Percentiles rank a stretch among this genome's conserved stretches.
These are phyloP conservation scores for Plasmodium adleri DNA, from an alignment of 169 alveolate species.

Conservation along the genomic window DNA sequence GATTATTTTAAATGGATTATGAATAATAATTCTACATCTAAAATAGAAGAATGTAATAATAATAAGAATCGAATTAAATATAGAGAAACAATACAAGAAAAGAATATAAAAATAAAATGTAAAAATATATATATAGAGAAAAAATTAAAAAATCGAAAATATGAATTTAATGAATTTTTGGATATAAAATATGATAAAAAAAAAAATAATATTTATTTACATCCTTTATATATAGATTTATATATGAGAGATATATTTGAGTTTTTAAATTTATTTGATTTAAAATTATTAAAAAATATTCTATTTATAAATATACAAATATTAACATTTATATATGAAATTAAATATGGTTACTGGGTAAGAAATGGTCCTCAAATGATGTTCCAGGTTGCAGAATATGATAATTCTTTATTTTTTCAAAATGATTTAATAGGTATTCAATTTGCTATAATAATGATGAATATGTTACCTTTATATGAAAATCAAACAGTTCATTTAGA, in stretches of 20 bases:
- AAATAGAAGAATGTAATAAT: constrained; percentile 8
- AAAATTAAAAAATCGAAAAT: constrained; percentile 30
- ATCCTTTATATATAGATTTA: constrained; percentile 43
- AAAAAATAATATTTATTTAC: constrained; percentile 32
- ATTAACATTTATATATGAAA: constrained; percentile 53
- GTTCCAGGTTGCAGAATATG: constrained; percentile 43
- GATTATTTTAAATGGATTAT: constrained; percentile 39
- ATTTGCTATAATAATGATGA: constrained; percentile 67
- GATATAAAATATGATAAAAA: constrained; percentile 28
- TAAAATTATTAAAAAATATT: constrained; percentile 27
- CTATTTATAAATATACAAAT: constrained; percentile 42
- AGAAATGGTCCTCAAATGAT: constrained; percentile 63
- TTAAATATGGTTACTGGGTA: constrained; percentile 74
- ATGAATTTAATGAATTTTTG: constrained; percentile 58
- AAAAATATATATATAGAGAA: constrained; percentile 50
- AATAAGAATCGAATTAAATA: constrained; percentile 6
- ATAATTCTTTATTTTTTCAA: constrained; percentile 39
- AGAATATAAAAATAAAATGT: constrained; percentile 34
- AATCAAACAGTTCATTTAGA: constrained; percentile 8
- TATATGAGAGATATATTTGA: constrained; percentile 66
- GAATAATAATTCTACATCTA: constrained; percentile 8
- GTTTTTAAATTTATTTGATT: constrained; percentile 31
- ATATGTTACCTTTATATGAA: constrained; percentile 49
- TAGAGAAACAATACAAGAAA: constrained; percentile 59
- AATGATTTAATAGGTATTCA: constrained; percentile 65